Evolutionary conservation across 257 asterid genomes (phyloP).

Genomic region (Solanum verrucosum): DNA sequence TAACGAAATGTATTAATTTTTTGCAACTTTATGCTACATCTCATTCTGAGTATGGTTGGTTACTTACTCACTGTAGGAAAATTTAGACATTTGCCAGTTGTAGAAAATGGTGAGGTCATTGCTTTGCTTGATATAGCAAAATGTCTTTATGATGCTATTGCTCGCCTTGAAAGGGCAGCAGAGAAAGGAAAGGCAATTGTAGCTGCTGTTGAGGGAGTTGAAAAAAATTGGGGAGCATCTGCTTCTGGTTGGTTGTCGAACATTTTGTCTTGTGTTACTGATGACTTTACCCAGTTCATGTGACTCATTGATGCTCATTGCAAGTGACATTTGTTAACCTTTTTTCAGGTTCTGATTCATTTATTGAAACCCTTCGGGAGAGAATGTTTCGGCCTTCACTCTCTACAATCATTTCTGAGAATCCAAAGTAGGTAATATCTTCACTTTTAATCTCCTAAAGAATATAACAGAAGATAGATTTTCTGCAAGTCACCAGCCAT

Average conservation of each 20-base stretch:
- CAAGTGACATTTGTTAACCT: neutral
- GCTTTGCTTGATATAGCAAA: conserved; percentile 90
- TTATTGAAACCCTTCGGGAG: conserved; percentile 79
- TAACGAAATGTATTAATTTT: neutral
- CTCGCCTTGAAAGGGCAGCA: conserved; percentile 93
- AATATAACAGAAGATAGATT: neutral
- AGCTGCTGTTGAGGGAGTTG: conserved; percentile 96
- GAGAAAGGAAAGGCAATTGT: conserved; percentile 99
- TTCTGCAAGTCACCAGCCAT: neutral
- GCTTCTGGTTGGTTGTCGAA: conserved; percentile 49
- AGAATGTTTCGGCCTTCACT: conserved; percentile 79
- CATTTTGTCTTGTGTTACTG: neutral
- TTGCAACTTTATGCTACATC: neutral
- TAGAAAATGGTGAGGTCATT: conserved; percentile 92
- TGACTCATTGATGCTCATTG: neutral
- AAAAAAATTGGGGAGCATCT: conserved; percentile 88
- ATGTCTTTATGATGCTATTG: conserved; percentile 88
- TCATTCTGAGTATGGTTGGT: neutral
- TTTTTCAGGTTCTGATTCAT: conserved; percentile 61
- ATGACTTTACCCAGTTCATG: neutral
- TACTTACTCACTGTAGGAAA: conserved; percentile 45
- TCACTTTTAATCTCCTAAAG: conserved; percentile 9
- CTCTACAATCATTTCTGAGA: conserved; percentile 76
- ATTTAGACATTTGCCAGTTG: conserved; percentile 93
- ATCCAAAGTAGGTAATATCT: conserved; percentile 89